A percentile compares a stretch with the other conserved stretches of the same genome.
Conservation (phyloP, 2,329 filamentous ascomycete genomes). For the Epichloe baconii region DNA sequence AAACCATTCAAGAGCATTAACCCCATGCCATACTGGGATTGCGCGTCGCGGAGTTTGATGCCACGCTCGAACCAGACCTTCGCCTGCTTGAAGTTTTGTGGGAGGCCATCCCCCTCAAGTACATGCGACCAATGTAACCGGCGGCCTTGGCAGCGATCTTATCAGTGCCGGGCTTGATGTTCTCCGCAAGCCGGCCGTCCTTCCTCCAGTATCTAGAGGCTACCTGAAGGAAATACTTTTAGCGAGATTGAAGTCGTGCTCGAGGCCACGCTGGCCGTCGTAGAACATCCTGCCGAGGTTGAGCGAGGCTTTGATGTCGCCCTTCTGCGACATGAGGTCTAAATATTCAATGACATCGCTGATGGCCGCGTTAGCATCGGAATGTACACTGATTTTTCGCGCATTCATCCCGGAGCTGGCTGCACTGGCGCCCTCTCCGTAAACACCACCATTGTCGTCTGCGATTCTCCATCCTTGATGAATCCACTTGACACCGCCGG, state of each 20-base stretch:
- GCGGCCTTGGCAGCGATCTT: constrained; percentile 73
- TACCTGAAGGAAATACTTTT: constrained; percentile 72
- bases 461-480: constrained; percentile 74
- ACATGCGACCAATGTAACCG: constrained; percentile 80
- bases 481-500: constrained; percentile 68
- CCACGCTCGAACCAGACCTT: constrained; percentile 75
- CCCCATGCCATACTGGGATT: constrained; percentile 75
- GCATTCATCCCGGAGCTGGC: constrained; percentile 78
- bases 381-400: constrained; percentile 56
- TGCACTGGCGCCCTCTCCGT: constrained; percentile 87
- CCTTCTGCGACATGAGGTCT: constrained; percentile 79
- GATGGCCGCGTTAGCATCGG: constrained; percentile 72
- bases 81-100: constrained; percentile 65
- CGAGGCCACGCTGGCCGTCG: constrained; percentile 66
- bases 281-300: constrained; percentile 79
- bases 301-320: constrained; percentile 76
- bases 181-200: constrained; percentile 61
- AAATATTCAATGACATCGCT: constrained; percentile 93
- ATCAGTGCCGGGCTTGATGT: constrained; percentile 56
- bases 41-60: constrained; percentile 58
- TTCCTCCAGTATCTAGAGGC: constrained; percentile 70
- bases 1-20: constrained; percentile 73
- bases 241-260: constrained; percentile 59
- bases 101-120: constrained; percentile 75
- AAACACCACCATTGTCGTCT: constrained; percentile 83